These are phyloP conservation scores for Tolypocladium guangdongense DNA, from an alignment of 2,329 filamentous ascomycete genomes.

Conservation along the genomic window DNA sequence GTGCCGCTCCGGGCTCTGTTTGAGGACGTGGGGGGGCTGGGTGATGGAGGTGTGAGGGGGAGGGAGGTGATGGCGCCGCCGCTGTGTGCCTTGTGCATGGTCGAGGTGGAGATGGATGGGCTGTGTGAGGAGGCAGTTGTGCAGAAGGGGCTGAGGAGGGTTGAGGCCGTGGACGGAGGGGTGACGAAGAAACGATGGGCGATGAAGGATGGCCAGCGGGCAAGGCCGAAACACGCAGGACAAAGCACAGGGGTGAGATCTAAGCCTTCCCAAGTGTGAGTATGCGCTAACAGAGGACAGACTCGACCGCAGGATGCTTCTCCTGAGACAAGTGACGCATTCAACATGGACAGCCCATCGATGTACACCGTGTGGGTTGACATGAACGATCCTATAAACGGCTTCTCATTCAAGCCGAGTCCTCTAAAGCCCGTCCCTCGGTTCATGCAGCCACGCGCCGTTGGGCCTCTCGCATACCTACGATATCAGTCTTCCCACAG, in stretches of 20 bases:
- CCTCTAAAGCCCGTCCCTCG: conserved; percentile 39
- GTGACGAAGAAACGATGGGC: conserved; percentile 30
- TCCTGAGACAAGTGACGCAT: background rate
- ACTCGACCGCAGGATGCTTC: background rate
- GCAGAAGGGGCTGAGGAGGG: conserved; percentile 30
- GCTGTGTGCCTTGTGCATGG: conserved; percentile 35
- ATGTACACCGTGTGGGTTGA: conserved; percentile 35
- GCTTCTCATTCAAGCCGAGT: conserved; percentile 34
- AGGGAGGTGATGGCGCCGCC: conserved; percentile 36
- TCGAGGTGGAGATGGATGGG: conserved; percentile 27
- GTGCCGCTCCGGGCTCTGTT: conserved; percentile 24
- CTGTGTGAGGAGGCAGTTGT: conserved; percentile 19
- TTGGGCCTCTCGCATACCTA: background rate
- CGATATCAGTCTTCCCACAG: background rate
- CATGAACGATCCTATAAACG: conserved; percentile 35
- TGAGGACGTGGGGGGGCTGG: conserved; percentile 5
- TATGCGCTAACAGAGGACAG: background rate
- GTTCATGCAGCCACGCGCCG: conserved; percentile 26
- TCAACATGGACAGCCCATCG: conserved; percentile 7
- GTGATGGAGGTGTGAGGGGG: conserved; percentile 6
- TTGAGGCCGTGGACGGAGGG: conserved; percentile 34
- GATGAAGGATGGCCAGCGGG: conserved; percentile 19
- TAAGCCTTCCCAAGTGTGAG: background rate
- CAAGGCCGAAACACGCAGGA: background rate
- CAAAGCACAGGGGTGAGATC: conserved; percentile 2